Evolutionary conservation across 108 stramenopile genomes (phyloP).

Genomic region (Skeletonema grethae): DNA sequence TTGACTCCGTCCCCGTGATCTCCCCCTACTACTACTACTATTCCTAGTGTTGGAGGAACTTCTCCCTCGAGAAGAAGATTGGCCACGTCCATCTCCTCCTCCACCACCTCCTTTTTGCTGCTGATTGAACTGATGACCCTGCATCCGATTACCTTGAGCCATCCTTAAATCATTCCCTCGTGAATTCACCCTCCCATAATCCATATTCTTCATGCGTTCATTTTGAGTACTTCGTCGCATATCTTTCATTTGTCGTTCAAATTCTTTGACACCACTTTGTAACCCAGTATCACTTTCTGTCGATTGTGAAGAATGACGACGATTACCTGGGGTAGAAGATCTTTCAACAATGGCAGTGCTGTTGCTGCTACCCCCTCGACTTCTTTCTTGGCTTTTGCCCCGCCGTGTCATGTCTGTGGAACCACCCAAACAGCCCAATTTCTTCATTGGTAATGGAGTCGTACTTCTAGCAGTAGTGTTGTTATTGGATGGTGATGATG

Average conservation of each 20-base stretch:
- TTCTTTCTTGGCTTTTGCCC: too few relatives aligned
- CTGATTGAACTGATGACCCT: background rate
- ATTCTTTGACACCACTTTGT: background rate
- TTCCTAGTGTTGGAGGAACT: background rate
- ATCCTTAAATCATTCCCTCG: background rate
- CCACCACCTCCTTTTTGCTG: background rate
- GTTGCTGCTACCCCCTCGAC: background rate
- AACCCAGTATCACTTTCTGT: background rate
- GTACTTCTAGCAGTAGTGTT: background rate
- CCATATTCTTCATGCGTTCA: constrained; percentile 1
- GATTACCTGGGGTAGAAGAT: constrained; percentile 2
- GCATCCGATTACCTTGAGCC: background rate
- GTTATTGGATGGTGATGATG: background rate
- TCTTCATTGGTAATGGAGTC: background rate
- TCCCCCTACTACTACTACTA: background rate
- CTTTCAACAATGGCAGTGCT: background rate
- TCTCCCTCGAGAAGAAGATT: background rate
- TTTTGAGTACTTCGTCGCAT: background rate
- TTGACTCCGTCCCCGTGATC: constrained; percentile 2
- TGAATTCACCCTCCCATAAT: background rate
- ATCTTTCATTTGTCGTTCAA: constrained; percentile 1
- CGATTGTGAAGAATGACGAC: background rate
- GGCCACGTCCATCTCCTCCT: background rate
- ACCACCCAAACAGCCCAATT: constrained; percentile 6
- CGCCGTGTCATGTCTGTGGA: constrained; percentile 15